These are phyloP conservation scores for Elongisporangium prolatum DNA, from an alignment of 352 stramenopile genomes.

Conservation along the genomic window DNA sequence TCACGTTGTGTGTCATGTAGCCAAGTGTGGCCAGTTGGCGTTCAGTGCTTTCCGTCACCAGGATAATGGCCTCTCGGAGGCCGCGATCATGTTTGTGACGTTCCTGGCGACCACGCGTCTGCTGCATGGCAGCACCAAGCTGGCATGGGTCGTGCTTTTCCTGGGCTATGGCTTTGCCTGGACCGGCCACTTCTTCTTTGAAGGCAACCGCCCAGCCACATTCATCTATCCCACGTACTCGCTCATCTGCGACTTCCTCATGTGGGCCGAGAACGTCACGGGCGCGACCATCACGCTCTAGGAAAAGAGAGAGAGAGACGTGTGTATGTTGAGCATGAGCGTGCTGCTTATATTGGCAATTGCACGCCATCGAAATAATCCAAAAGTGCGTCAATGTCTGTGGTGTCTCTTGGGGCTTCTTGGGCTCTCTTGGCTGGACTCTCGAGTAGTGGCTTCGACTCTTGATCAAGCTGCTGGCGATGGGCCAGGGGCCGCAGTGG, in stretches of 20 bases:
- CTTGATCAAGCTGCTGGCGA: not conserved
- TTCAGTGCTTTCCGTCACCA: conserved; percentile 31
- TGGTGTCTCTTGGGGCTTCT: not conserved
- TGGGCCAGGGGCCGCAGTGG: not conserved
- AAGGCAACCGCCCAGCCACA: conserved; percentile 52
- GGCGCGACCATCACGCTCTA: conserved; percentile 29
- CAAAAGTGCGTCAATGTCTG: conserved; percentile 67
- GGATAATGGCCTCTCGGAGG: conserved; percentile 30
- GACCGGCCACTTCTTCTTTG: conserved; percentile 62
- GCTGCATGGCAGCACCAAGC: conserved; percentile 18
- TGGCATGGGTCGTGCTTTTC: conserved; percentile 16
- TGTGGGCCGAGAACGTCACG: conserved; percentile 44
- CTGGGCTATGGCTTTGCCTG: conserved; percentile 60
- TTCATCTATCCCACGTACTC: conserved; percentile 71
- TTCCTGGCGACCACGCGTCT: conserved; percentile 31
- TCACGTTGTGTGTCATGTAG: conserved; percentile 4
- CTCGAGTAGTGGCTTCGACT: not conserved
- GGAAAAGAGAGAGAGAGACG: not conserved
- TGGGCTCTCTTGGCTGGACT: not conserved
- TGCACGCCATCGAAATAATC: conserved; percentile 72
- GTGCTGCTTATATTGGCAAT: conserved; percentile 37
- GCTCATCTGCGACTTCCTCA: conserved; percentile 51
- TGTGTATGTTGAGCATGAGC: not conserved
- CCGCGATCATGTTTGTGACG: conserved; percentile 16
- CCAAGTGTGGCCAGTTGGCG: conserved; percentile 34